Conservation (phyloP, 345 rosid genomes). For the Brassica nigra region DNA sequence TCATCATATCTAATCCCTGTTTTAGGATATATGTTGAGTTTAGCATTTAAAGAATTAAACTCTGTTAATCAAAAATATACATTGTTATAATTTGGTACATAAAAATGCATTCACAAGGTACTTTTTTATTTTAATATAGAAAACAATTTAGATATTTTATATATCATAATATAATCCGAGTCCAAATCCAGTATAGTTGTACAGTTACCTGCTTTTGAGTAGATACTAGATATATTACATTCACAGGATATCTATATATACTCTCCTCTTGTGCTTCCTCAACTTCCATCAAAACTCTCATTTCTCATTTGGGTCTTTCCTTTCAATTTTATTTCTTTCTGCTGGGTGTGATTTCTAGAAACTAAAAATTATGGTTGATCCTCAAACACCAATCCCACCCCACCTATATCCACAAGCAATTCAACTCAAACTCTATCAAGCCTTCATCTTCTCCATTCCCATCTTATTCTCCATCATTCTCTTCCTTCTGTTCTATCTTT, state of each 20-base stretch:
- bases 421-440: constrained; percentile 92
- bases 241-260: constrained; percentile 35
- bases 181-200: constrained; percentile 24
- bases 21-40: constrained; percentile 9
- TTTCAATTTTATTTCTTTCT: background rate
- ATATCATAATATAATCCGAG: constrained; percentile 28
- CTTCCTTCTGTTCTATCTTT: constrained; percentile 81
- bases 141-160: constrained; percentile 22
- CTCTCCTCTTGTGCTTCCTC: constrained; percentile 28
- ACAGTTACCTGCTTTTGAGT: constrained; percentile 31
- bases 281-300: constrained; percentile 28
- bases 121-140: background rate
- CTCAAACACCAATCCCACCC: constrained; percentile 60
- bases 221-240: constrained; percentile 1
- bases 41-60: background rate
- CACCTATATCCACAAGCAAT: constrained; percentile 81
- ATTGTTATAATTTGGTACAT: constrained; percentile 5
- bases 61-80: background rate
- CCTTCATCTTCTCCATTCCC: constrained; percentile 96
- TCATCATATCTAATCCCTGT: constrained; percentile 20
- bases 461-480: constrained; percentile 90
- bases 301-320: constrained; percentile 21
- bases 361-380: constrained; percentile 53
- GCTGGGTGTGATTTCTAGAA: constrained; percentile 13
- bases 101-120: background rate